These are phyloP conservation scores for Ogataea pini DNA, from an alignment of 805 yeast genomes.

Conservation along the genomic window DNA sequence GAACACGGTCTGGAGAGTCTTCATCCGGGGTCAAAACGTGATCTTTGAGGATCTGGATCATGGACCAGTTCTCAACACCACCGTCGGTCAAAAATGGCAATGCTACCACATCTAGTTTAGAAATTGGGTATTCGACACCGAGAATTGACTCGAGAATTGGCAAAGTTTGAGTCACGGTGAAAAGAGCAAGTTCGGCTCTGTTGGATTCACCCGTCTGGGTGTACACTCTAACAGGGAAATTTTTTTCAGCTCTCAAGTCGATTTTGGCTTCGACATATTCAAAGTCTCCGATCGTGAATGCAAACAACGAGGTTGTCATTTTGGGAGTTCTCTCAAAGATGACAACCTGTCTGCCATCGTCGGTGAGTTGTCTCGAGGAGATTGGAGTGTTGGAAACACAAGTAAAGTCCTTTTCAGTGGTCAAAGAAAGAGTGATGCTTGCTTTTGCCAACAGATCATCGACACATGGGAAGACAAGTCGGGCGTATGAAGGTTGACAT, in stretches of 20 bases:
- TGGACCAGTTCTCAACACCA: constrained; percentile 80
- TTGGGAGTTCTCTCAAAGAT: constrained; percentile 55
- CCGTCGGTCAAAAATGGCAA: constrained; percentile 74
- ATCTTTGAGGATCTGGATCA: constrained; percentile 58
- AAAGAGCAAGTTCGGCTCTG: constrained; percentile 51
- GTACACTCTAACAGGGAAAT: constrained; percentile 52
- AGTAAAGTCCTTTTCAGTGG: constrained; percentile 45
- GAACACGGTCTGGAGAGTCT: constrained; percentile 21
- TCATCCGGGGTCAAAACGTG: constrained; percentile 45
- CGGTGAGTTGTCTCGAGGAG: constrained; percentile 19
- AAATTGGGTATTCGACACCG: constrained; percentile 51
- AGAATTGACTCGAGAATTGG: constrained; percentile 50
- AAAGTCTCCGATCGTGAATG: constrained; percentile 69
- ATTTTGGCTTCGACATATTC: constrained; percentile 47
- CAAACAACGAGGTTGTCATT: constrained; percentile 64
- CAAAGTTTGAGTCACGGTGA: constrained; percentile 46
- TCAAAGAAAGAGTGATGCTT: constrained; percentile 49
- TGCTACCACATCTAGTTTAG: constrained; percentile 66
- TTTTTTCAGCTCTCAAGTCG: constrained; percentile 23
- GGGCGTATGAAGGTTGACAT: constrained; percentile 66
- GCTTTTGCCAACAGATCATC: constrained; percentile 65
- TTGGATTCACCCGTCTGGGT: constrained; percentile 54
- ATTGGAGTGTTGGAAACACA: constrained; percentile 54
- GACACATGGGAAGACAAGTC: constrained; percentile 64
- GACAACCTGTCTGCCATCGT: constrained; percentile 35